A percentile compares a stretch with the other conserved stretches of the same genome.
Evolutionary conservation across 768 basidiomycete genomes (phyloP).

Genomic region (Termitomyces sp.): DNA sequence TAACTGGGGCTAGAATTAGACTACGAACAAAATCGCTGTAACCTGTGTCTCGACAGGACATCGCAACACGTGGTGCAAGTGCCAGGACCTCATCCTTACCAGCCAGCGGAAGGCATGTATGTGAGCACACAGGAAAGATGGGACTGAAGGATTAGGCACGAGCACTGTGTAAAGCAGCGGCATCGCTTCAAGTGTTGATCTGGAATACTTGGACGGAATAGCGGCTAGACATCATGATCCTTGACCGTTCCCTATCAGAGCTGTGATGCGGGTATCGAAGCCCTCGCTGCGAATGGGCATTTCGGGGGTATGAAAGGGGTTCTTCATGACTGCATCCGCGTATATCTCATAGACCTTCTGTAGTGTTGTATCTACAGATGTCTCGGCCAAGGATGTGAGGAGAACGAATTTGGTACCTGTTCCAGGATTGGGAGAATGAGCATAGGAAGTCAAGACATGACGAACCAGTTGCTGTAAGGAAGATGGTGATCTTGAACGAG

Average conservation of each 20-base stretch:
- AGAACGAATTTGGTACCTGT: conserved; percentile 95
- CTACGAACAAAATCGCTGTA: background rate
- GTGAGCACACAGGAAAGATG: background rate
- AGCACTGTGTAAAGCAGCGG: no score
- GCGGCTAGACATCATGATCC: conserved; percentile 10
- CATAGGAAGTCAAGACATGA: conserved; percentile 6
- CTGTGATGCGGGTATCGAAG: conserved; percentile 70
- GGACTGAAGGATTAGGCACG: background rate
- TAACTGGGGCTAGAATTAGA: background rate
- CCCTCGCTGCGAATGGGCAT: conserved; percentile 95
- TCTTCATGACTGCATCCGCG: conserved; percentile 96
- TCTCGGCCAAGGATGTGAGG: conserved; percentile 74
- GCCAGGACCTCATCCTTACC: background rate
- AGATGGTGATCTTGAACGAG: conserved; percentile 89
- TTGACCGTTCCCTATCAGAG: conserved; percentile 49
- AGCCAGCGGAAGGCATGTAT: background rate
- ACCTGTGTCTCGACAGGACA: background rate
- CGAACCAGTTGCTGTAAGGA: conserved; percentile 85
- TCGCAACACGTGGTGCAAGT: no score
- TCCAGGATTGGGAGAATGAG: background rate
- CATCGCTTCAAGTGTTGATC: background rate
- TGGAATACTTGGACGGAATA: background rate
- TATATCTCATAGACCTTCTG: conserved; percentile 91
- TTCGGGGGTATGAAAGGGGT: conserved; percentile 98
- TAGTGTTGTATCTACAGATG: conserved; percentile 61